Evolutionary conservation across 306 rosid species (phyloP).

Genomic region (Trifolium dubium): DNA sequence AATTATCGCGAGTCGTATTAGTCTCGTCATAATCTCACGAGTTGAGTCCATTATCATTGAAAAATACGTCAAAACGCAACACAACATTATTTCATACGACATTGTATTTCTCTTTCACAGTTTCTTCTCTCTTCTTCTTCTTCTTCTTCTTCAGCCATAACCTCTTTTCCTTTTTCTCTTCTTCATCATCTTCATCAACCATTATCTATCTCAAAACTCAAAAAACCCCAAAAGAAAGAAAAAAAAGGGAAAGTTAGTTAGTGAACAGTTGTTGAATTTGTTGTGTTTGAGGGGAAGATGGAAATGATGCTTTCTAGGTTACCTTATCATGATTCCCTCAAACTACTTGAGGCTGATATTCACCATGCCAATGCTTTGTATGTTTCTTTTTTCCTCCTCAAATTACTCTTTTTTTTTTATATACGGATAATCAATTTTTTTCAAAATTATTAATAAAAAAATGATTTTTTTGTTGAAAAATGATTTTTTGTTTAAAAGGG

Average conservation of each 20-base stretch:
- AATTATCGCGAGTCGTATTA: not conserved
- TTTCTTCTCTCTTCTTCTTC: not conserved
- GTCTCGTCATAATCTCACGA: constrained; percentile 15
- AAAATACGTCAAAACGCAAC: constrained; percentile 38
- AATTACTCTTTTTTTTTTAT: not conserved
- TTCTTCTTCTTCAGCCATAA: constrained; percentile 2
- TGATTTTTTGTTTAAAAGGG: too few species aligned
- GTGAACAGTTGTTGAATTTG: not conserved
- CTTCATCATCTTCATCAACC: constrained; percentile 1
- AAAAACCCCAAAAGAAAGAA: too few species aligned
- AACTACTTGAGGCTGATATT: constrained; percentile 86
- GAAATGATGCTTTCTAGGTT: constrained; percentile 71
- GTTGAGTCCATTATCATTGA: constrained; percentile 18
- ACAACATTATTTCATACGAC: constrained; percentile 12
- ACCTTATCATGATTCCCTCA: constrained; percentile 75
- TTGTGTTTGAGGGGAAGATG: constrained; percentile 38
- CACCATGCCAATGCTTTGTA: constrained; percentile 93
- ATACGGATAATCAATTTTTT: not conserved
- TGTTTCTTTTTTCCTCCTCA: constrained; percentile 29
- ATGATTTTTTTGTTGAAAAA: too few species aligned
- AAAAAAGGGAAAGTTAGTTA: not conserved
- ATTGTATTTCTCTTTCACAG: not conserved
- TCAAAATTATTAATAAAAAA: not conserved
- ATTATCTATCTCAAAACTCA: constrained; percentile 3
- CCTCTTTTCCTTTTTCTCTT: not conserved